A percentile compares a stretch with the other conserved stretches of the same genome.
Conservation (phyloP, 2,329 filamentous ascomycete genomes). For the Diaporthe vaccinii region DNA sequence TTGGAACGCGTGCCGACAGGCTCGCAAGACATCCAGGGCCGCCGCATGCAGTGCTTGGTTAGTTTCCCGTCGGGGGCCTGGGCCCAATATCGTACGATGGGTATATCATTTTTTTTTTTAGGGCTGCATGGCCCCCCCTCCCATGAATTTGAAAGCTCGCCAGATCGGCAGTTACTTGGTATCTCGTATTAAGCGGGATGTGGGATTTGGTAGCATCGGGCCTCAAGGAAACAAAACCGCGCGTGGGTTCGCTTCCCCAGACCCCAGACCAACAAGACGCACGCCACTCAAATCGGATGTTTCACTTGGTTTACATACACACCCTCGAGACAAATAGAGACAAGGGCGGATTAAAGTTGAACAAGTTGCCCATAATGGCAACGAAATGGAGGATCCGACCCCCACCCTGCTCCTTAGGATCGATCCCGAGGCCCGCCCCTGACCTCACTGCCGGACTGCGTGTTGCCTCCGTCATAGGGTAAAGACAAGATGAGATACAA, state of each 20-base stretch:
- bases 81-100: constrained; percentile 17
- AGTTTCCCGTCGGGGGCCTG: neutral
- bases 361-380: neutral
- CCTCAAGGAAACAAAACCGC: neutral
- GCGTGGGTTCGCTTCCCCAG: neutral
- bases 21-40: neutral
- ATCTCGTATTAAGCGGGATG: constrained; percentile 3
- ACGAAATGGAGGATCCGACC: neutral
- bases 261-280: neutral
- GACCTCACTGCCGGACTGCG: neutral
- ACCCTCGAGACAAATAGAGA: neutral
- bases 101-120: constrained; percentile 9
- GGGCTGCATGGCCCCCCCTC: neutral
- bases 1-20: constrained; percentile 24
- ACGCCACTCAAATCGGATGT: neutral
- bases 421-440: constrained; percentile 1
- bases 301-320: constrained; percentile 12
- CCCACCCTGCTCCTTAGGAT: neutral
- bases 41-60: constrained; percentile 2
- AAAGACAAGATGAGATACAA: constrained; percentile 9
- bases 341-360: neutral
- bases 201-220: neutral
- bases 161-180: neutral
- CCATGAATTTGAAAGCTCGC: neutral
- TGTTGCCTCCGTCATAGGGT: neutral